Evolutionary conservation across 225 moss, liverwort and hornwort genomes (phyloP).

Genomic region (Marchantia polymorpha): DNA sequence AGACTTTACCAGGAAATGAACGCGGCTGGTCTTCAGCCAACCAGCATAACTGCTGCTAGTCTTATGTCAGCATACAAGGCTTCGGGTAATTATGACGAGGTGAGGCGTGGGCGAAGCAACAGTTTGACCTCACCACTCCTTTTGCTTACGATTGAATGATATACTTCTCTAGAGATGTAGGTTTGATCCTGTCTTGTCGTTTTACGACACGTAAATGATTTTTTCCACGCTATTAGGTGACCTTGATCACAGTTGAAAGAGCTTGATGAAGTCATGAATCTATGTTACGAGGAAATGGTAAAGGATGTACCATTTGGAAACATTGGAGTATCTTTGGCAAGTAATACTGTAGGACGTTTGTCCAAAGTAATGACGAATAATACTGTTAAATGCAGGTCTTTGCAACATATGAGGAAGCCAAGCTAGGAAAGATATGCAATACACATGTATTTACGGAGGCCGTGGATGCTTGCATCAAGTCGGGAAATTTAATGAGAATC

Average conservation of each 20-base stretch:
- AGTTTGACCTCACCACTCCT: neutral
- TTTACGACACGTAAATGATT: no score
- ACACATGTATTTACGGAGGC: slow-evolving; percentile 83
- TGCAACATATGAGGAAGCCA: slow-evolving; percentile 71
- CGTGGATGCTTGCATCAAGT: slow-evolving; percentile 74
- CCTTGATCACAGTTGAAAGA: neutral
- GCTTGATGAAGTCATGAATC: neutral
- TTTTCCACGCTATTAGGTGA: no score
- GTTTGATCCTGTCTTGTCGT: no score
- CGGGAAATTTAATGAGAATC: slow-evolving; percentile 57
- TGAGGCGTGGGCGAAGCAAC: slow-evolving; percentile 29
- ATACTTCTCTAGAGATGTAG: no score
- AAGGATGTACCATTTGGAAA: neutral
- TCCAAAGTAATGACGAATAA: neutral
- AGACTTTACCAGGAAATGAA: slow-evolving; percentile 66
- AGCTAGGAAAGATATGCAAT: slow-evolving; percentile 56
- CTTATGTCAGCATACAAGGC: slow-evolving; percentile 89
- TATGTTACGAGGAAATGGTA: neutral
- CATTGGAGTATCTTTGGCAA: neutral
- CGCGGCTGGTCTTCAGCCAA: slow-evolving; percentile 71
- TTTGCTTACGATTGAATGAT: neutral
- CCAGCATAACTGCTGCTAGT: slow-evolving; percentile 62
- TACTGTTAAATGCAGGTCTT: slow-evolving; percentile 51
- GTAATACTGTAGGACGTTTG: neutral
- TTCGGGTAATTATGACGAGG: slow-evolving; percentile 74